phyloP scores from a whole-genome alignment of 129 eudicot species.

The Silybum marianum region DNA sequence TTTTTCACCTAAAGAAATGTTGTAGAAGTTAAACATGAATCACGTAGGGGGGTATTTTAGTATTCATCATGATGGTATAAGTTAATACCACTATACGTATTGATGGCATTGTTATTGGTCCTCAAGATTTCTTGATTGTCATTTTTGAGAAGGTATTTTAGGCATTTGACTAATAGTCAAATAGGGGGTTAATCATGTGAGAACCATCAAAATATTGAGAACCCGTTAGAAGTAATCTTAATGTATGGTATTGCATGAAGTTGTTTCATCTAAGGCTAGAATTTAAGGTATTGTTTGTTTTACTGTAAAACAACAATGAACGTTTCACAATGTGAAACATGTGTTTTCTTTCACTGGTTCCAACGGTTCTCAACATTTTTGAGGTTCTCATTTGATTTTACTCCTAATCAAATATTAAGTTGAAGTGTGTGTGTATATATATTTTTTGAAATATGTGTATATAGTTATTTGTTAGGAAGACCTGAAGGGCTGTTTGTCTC shows the following conservation, averaged over 20 bases:
- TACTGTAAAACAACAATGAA: background rate
- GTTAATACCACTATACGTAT: background rate
- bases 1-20: background rate
- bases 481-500: too few species aligned
- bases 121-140: background rate
- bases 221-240: too few species aligned
- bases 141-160: background rate
- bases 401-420: too few species aligned
- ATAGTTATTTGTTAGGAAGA: too few species aligned
- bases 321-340: background rate
- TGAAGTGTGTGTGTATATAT: too few species aligned
- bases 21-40: background rate
- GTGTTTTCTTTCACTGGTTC: background rate
- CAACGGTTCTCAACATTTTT: background rate
- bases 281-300: background rate
- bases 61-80: background rate
- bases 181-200: background rate
- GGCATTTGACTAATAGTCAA: background rate
- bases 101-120: background rate
- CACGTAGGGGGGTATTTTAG: background rate
- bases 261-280: too few species aligned
- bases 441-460: too few species aligned
- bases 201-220: too few species aligned
- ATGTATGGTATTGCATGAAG: too few species aligned
- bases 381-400: background rate